These are phyloP conservation scores for Ophiostoma perfectum DNA, from an alignment of 2,329 filamentous ascomycete species.

Conservation along the genomic window DNA sequence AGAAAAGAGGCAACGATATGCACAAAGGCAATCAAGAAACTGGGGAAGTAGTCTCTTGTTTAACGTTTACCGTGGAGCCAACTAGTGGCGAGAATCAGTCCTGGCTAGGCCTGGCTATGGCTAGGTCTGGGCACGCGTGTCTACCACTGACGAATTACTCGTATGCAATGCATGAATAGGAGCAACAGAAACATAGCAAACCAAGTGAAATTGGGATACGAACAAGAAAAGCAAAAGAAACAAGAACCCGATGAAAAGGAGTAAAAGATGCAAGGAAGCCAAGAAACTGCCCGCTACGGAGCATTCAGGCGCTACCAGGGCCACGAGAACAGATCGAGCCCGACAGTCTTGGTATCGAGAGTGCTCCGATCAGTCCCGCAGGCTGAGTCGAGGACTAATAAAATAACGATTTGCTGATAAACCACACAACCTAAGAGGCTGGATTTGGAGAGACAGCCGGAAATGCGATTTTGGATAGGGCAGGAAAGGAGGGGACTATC, in stretches of 20 bases:
- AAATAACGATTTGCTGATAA: no score
- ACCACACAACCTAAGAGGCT: no score
- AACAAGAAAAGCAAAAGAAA: neutral
- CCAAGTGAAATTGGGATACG: neutral
- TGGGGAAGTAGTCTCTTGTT: neutral
- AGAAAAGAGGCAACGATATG: neutral
- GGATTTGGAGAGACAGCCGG: no score
- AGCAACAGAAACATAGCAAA: neutral
- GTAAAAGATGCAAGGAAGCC: neutral
- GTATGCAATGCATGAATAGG: neutral
- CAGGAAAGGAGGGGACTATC: no score
- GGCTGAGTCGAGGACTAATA: neutral
- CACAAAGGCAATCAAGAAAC: conserved; percentile 1
- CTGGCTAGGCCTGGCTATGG: conserved; percentile 7
- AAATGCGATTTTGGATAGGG: no score
- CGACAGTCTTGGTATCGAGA: conserved; percentile 7
- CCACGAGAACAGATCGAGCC: conserved; percentile 12
- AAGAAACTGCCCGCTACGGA: neutral
- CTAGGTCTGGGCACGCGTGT: conserved; percentile 3
- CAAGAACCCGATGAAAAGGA: neutral
- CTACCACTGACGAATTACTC: neutral
- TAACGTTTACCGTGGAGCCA: neutral
- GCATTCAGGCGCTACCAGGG: neutral
- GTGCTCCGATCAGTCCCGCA: conserved; percentile 14
- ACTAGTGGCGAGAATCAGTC: conserved; percentile 7